A percentile compares a stretch with the other conserved stretches of the same genome.
phyloP scores from a whole-genome alignment of 164 flowering plant genomes.

The Echeveria elegans region DNA sequence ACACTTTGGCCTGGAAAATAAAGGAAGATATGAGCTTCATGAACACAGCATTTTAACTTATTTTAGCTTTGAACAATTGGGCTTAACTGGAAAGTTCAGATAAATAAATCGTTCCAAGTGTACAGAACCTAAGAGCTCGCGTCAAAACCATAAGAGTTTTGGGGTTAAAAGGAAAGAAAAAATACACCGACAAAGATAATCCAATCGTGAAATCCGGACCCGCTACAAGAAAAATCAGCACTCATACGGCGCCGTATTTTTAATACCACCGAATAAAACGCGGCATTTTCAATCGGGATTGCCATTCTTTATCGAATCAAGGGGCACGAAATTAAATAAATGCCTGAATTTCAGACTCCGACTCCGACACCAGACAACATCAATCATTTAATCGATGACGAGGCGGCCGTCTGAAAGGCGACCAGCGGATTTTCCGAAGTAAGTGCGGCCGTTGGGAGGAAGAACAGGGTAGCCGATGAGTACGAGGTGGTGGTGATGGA shows the following conservation, averaged over 20 bases:
- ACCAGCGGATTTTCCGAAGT: constrained; percentile 45
- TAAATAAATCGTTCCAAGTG: no score
- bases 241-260: background rate
- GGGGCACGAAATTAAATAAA: no score
- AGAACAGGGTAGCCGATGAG: constrained; percentile 43
- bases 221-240: background rate
- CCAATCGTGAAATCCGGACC: background rate
- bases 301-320: no score
- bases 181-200: background rate
- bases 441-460: constrained; percentile 49
- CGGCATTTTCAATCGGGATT: background rate
- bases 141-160: background rate
- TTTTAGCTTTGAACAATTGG: no score
- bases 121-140: no score
- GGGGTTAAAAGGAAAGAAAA: background rate
- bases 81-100: no score
- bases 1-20: constrained; percentile 47
- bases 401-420: constrained; percentile 62
- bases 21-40: background rate
- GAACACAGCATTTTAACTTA: no score
- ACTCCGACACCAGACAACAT: background rate
- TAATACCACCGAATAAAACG: no score
- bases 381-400: constrained; percentile 26
- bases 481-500: constrained; percentile 73
- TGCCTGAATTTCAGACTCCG: background rate